A percentile compares a stretch with the other conserved stretches of the same genome.
These are phyloP conservation scores for Dovyalis caffra DNA, from an alignment of 345 rosid genomes.

Conservation along the genomic window DNA sequence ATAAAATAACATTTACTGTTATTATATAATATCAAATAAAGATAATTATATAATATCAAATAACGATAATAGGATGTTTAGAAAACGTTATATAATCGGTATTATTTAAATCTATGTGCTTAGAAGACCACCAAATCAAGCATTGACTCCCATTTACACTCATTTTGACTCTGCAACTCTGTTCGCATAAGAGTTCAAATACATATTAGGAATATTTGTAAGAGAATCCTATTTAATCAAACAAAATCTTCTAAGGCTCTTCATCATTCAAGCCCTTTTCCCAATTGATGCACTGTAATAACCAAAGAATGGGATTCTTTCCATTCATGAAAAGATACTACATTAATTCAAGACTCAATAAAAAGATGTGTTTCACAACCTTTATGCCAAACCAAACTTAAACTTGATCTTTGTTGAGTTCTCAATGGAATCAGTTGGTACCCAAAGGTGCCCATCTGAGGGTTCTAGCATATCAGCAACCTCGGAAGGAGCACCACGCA, in stretches of 20 bases:
- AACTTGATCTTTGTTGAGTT: not conserved
- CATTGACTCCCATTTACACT: not conserved
- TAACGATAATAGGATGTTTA: too few relatives aligned
- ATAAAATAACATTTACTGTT: too few relatives aligned
- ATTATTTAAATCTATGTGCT: too few relatives aligned
- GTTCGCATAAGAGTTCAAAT: conserved; percentile 7
- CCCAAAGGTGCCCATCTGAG: conserved; percentile 27
- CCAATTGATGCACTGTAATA: conserved; percentile 9
- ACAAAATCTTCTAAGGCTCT: conserved; percentile 6
- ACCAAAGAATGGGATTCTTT: conserved; percentile 21
- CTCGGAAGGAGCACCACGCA: conserved; percentile 13
- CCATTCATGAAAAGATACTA: conserved; percentile 30
- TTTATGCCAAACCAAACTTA: not conserved
- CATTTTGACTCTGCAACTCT: not conserved
- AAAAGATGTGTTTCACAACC: conserved; percentile 5
- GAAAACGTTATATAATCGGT: too few relatives aligned
- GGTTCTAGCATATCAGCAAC: conserved; percentile 39
- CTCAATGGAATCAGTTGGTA: conserved; percentile 24
- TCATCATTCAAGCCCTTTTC: conserved; percentile 11
- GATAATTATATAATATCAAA: too few relatives aligned
- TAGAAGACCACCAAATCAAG: not conserved
- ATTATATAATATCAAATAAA: too few relatives aligned
- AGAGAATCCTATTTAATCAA: not conserved
- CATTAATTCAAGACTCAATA: conserved; percentile 14
- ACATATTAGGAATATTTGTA: conserved; percentile 1